A percentile compares a stretch with the other conserved stretches of the same genome.
Evolutionary conservation across 768 basidiomycete genomes (phyloP).

Genomic region (Rubroboletus satanas): DNA sequence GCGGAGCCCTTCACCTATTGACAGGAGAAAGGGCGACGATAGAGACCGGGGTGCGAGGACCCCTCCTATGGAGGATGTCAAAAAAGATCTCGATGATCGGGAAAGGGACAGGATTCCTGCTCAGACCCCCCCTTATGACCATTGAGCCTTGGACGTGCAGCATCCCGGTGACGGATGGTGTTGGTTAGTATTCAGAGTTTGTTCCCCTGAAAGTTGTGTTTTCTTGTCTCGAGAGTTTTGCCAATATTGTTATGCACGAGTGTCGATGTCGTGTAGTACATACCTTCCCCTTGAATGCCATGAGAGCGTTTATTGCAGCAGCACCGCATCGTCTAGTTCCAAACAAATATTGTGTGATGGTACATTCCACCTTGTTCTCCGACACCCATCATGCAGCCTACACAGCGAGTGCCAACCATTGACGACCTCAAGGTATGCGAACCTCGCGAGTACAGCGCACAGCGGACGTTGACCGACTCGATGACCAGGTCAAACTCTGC

Average conservation of each 20-base stretch:
- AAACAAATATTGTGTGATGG: background rate
- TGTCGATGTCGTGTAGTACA: slow-evolving; percentile 15
- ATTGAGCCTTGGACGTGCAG: slow-evolving; percentile 28
- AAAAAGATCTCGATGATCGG: slow-evolving; percentile 42
- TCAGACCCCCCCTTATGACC: slow-evolving; percentile 59
- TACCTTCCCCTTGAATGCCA: slow-evolving; percentile 20
- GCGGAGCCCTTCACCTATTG: slow-evolving; percentile 41
- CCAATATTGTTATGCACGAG: slow-evolving; percentile 2
- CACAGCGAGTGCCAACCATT: slow-evolving; percentile 31
- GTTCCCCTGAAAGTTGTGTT: background rate
- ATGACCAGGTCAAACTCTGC: slow-evolving; percentile 60
- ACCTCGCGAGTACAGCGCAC: background rate
- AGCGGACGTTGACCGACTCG: slow-evolving; percentile 1
- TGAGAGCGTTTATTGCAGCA: background rate
- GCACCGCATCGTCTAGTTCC: background rate
- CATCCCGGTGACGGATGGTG: background rate
- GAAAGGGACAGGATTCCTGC: slow-evolving; percentile 48
- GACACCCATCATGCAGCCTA: slow-evolving; percentile 21
- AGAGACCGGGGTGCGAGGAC: slow-evolving; percentile 49
- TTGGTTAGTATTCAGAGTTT: slow-evolving; percentile 6
- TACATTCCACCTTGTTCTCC: background rate
- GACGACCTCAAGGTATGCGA: slow-evolving; percentile 31
- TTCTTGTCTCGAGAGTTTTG: background rate
- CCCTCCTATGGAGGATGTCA: slow-evolving; percentile 42
- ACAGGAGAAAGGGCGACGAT: slow-evolving; percentile 41